Conservation (phyloP, 345 rosid species). For the Chamaenerion angustifolium region DNA sequence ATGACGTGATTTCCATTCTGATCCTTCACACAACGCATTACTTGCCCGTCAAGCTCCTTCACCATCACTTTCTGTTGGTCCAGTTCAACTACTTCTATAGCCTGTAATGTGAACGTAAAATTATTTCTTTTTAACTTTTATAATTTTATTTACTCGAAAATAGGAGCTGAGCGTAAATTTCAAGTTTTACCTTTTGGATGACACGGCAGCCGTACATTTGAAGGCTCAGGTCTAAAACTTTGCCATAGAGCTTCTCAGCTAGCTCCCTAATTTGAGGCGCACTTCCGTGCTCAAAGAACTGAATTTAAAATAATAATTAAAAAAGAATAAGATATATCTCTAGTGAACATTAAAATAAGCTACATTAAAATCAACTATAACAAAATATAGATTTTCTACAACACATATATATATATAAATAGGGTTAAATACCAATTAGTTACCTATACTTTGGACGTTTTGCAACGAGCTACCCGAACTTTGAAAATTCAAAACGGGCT, state of each 20-base stretch:
- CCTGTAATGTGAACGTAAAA: constrained; percentile 27
- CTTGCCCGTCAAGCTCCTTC: constrained; percentile 62
- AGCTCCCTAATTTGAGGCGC: constrained; percentile 72
- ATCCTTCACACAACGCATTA: constrained; percentile 70
- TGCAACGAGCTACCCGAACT: no score
- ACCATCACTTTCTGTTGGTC: constrained; percentile 55
- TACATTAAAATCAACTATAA: no score
- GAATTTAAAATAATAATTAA: constrained; percentile 5
- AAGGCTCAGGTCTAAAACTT: constrained; percentile 79
- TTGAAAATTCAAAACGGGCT: no score
- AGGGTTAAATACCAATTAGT: no score
- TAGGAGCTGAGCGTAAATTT: no score
- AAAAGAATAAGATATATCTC: constrained; percentile 4
- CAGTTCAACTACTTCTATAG: constrained; percentile 58
- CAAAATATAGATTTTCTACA: background rate
- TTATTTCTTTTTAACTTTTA: constrained; percentile 23
- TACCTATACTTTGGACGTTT: no score
- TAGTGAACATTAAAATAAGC: background rate
- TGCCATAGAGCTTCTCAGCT: constrained; percentile 61
- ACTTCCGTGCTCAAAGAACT: constrained; percentile 97
- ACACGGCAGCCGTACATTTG: constrained; percentile 99
- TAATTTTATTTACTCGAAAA: constrained; percentile 5
- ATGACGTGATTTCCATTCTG: constrained; percentile 86
- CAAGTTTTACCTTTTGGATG: constrained; percentile 61
- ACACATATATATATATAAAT: background rate